Base-by-base conservation (phyloP, 257 asterid species). In the Marsdenia floribunda region DNA sequence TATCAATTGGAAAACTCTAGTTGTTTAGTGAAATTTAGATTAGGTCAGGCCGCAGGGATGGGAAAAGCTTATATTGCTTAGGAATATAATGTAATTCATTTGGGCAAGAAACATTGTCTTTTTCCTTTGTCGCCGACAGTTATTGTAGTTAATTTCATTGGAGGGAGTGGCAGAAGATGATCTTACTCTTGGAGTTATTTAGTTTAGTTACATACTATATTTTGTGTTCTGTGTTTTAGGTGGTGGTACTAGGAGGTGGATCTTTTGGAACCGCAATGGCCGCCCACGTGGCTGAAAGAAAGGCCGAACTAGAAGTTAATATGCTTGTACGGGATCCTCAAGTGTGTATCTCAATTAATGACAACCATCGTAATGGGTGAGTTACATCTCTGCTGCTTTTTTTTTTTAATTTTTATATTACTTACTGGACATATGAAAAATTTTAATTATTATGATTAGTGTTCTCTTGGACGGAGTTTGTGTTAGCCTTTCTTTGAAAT, bases 201-300 rank as follows among this genome's bases (percentile, higher is more conserved):
- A 49, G 44, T 26, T 26, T 13, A 44, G 42, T 49, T 13, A n/a
- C 54, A 3, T 64, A 54, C 78, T n/a, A 75, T 18, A 75, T 55
- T 73, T 57, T 77, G 33, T 74, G 24, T 35, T 76, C 69, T 68
- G 77, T 76, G 50, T 29, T 74, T 68, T 82, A 93, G 98, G 87
- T 93, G 84, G 98, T 93, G 75, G 95, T 93, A 81, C 90, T 93
- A 46, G 98, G 98, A 75, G 98, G 98, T 83, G 98, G 98, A 85
- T 93, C 98, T 55, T 93, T 93, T 60, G 98, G 98, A 84, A 90
- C 98, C 67, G 97, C 98, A 69, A 90, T 93, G 89, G 97, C 97
- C 22, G 93, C 97, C 69, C 96, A 90, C 87, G 97, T 93, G 80
- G 98, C 98, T 29, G 83, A 76, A 42, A 85, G 86, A 71, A 93